These are phyloP conservation scores for Hanseniaspora occidentalis DNA, from an alignment of 805 yeast genomes.

Conservation along the genomic window DNA sequence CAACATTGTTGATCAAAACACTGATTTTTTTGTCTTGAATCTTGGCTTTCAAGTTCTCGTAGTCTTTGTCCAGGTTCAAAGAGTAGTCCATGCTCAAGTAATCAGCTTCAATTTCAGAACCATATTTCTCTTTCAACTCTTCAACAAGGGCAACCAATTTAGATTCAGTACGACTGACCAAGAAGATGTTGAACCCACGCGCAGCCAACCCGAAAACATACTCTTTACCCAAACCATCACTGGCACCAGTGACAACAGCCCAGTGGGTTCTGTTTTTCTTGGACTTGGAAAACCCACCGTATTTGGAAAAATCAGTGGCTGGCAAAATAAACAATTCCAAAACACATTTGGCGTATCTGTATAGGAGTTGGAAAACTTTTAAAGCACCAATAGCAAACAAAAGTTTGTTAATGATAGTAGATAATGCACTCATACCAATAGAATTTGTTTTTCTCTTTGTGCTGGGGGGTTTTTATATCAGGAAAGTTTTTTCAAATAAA, in stretches of 20 bases:
- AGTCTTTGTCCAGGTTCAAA: constrained; percentile 45
- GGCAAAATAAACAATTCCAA: constrained; percentile 55
- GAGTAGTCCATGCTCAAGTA: constrained; percentile 71
- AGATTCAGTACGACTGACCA: constrained; percentile 73
- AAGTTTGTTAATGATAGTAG: neutral
- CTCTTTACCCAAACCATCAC: constrained; percentile 96
- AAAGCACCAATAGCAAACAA: constrained; percentile 44
- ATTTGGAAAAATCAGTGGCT: constrained; percentile 41
- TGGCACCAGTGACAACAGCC: constrained; percentile 97
- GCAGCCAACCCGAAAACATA: constrained; percentile 76
- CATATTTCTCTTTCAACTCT: constrained; percentile 46
- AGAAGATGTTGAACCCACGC: constrained; percentile 69
- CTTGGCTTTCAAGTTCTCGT: constrained; percentile 35
- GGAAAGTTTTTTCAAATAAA: too few species aligned
- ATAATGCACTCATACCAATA: too few species aligned
- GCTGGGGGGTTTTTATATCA: too few species aligned
- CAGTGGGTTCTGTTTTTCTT: constrained; percentile 39
- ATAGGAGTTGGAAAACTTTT: constrained; percentile 38
- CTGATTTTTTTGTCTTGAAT: constrained; percentile 47
- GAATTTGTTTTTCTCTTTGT: too few species aligned
- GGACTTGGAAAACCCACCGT: constrained; percentile 46
- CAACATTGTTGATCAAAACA: constrained; percentile 82
- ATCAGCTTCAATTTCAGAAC: constrained; percentile 36
- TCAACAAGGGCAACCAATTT: constrained; percentile 57
- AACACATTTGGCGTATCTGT: constrained; percentile 42